Evolutionary conservation across 2,329 filamentous ascomycete genomes (phyloP).

Genomic region (Verticillium dahliae): DNA sequence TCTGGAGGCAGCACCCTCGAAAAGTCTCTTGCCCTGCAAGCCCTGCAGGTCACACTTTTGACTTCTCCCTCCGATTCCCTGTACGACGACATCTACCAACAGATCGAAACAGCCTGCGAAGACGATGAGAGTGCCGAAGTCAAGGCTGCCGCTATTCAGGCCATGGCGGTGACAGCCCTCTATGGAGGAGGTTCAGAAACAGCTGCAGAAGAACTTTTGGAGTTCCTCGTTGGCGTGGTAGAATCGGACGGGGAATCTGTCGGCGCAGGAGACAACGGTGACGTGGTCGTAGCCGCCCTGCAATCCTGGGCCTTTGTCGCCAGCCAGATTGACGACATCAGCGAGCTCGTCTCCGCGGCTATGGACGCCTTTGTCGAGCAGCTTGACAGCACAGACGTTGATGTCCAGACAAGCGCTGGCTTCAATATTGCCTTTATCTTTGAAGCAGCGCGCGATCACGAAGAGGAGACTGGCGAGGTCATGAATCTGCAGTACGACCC

Average conservation of each 20-base stretch:
- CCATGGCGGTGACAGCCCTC: slow-evolving; percentile 64
- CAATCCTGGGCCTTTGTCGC: slow-evolving; percentile 76
- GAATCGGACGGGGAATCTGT: slow-evolving; percentile 72
- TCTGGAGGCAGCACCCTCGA: slow-evolving; percentile 63
- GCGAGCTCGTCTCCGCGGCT: slow-evolving; percentile 62
- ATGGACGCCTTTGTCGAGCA: slow-evolving; percentile 81
- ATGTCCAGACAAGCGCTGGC: slow-evolving; percentile 71
- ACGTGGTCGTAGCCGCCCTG: slow-evolving; percentile 67
- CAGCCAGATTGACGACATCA: slow-evolving; percentile 69
- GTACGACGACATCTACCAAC: slow-evolving; percentile 53
- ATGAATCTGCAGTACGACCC: slow-evolving; percentile 45
- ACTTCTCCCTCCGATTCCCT: slow-evolving; percentile 59
- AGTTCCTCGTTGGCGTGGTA: slow-evolving; percentile 69
- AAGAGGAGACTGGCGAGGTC: slow-evolving; percentile 41
- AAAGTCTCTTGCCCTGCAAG: slow-evolving; percentile 62
- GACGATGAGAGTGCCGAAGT: slow-evolving; percentile 58
- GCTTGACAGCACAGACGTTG: slow-evolving; percentile 65
- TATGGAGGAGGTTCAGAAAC: slow-evolving; percentile 69
- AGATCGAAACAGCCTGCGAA: slow-evolving; percentile 56
- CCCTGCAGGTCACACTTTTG: slow-evolving; percentile 63
- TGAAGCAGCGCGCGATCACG: slow-evolving; percentile 55
- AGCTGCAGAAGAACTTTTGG: slow-evolving; percentile 65
- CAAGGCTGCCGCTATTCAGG: slow-evolving; percentile 67
- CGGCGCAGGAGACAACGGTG: slow-evolving; percentile 62
- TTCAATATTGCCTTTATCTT: slow-evolving; percentile 78